A percentile compares a stretch with the other conserved stretches of the same genome.
Evolutionary conservation across 148 eudicot genomes (phyloP).

Genomic region (Cornus kousa): DNA sequence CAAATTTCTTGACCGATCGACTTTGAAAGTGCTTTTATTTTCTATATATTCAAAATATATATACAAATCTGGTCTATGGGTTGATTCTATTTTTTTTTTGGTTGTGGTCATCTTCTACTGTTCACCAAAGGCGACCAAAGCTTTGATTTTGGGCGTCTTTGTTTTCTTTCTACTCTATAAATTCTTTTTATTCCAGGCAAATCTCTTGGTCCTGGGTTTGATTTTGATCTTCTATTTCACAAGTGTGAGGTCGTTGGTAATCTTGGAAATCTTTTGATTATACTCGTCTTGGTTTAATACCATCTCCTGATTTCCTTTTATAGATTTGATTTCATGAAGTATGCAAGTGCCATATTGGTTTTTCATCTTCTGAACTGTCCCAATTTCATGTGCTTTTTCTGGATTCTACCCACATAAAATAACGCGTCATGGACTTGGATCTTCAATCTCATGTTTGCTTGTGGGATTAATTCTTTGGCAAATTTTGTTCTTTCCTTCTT

Average conservation of each 20-base stretch:
- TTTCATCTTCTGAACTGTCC: slow-evolving; percentile 18
- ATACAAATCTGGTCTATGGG: slow-evolving; percentile 31
- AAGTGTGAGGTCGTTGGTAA: neutral
- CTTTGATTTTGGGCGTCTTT: slow-evolving; percentile 27
- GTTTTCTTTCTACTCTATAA: slow-evolving; percentile 11
- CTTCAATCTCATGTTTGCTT: slow-evolving; percentile 17
- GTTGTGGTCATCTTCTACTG: slow-evolving; percentile 18
- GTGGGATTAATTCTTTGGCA: slow-evolving; percentile 17
- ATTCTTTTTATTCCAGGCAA: neutral
- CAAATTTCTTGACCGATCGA: slow-evolving; percentile 9
- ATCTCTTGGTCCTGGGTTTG: neutral
- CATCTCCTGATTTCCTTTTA: neutral
- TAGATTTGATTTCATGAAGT: slow-evolving; percentile 2
- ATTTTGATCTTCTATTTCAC: slow-evolving; percentile 12
- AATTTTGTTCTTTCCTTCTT: slow-evolving; percentile 33
- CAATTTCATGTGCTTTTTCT: slow-evolving; percentile 15
- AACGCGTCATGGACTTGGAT: slow-evolving; percentile 21
- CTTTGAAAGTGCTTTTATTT: slow-evolving; percentile 2
- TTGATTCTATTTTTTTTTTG: slow-evolving; percentile 17
- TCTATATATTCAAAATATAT: slow-evolving; percentile 10
- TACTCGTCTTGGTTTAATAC: neutral
- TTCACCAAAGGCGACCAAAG: slow-evolving; percentile 24
- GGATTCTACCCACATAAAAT: slow-evolving; percentile 36
- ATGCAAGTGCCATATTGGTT: slow-evolving; percentile 20
- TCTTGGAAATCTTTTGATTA: slow-evolving; percentile 7